Conservation (phyloP, 345 rosid species). For the Xanthoceras sorbifolium region DNA sequence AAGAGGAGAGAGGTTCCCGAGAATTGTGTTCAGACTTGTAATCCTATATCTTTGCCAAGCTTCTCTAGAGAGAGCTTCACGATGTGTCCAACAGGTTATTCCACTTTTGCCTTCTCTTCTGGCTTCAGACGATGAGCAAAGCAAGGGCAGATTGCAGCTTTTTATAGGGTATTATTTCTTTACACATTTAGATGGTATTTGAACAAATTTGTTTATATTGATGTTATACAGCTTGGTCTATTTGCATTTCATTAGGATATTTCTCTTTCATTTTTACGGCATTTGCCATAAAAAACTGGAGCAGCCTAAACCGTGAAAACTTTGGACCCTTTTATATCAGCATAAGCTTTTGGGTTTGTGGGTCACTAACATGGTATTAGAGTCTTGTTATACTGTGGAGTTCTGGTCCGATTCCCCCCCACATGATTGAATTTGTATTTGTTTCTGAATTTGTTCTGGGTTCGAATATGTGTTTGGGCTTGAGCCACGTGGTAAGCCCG, state of each 20-base stretch:
- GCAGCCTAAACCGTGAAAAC: no score
- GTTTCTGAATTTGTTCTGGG: no score
- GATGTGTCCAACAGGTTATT: constrained; percentile 80
- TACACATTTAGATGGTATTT: neutral
- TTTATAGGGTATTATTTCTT: constrained; percentile 64
- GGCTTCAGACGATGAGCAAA: constrained; percentile 83
- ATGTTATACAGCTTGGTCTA: neutral
- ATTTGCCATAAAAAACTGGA: constrained; percentile 15
- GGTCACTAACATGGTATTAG: no score
- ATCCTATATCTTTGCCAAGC: constrained; percentile 77
- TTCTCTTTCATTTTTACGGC: constrained; percentile 1
- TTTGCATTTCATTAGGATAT: neutral
- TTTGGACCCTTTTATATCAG: no score
- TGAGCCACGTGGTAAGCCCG: no score
- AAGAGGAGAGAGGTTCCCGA: constrained; percentile 91
- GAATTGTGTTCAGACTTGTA: constrained; percentile 83
- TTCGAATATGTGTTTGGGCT: no score
- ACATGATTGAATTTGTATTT: no score
- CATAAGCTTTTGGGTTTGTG: no score
- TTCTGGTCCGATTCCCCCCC: no score
- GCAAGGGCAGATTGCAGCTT: constrained; percentile 86
- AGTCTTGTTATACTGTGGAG: no score
- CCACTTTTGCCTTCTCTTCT: constrained; percentile 80
- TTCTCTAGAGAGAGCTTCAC: constrained; percentile 83
- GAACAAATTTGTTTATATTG: constrained; percentile 3